Conservation (phyloP, 2,329 filamentous ascomycete species). For the Drechslerella stenobrocha region DNA sequence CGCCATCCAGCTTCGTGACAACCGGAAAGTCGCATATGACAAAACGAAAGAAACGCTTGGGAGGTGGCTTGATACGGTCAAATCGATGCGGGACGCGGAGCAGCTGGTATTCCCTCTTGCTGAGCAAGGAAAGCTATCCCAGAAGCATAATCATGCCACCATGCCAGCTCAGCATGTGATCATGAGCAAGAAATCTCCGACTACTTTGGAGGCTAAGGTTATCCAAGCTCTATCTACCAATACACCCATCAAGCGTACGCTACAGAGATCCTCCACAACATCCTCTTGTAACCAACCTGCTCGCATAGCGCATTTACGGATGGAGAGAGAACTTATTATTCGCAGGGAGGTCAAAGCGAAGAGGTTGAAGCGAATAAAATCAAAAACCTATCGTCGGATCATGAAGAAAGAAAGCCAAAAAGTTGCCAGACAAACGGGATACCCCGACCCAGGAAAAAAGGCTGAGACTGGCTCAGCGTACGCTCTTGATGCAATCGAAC, state of each 20-base stretch:
- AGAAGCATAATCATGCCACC: background rate
- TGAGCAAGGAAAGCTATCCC: slow-evolving; percentile 66
- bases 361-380: slow-evolving; percentile 98
- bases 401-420: slow-evolving; percentile 75
- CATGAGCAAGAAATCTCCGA: slow-evolving; percentile 66
- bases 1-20: slow-evolving; percentile 80
- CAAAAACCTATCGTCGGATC: slow-evolving; percentile 87
- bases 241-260: too few species aligned
- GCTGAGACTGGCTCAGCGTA: slow-evolving; percentile 65
- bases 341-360: slow-evolving; percentile 85
- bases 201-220: slow-evolving; percentile 14
- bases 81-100: slow-evolving; percentile 87
- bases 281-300: background rate
- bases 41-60: slow-evolving; percentile 89
- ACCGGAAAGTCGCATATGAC: slow-evolving; percentile 79
- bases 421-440: slow-evolving; percentile 47
- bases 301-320: slow-evolving; percentile 67
- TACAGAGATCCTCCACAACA: too few species aligned
- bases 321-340: slow-evolving; percentile 80
- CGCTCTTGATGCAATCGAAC: slow-evolving; percentile 68
- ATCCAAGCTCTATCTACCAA: slow-evolving; percentile 6
- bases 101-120: slow-evolving; percentile 85
- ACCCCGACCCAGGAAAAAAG: slow-evolving; percentile 58
- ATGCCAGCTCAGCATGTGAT: slow-evolving; percentile 54
- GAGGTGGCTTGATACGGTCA: slow-evolving; percentile 92